Evolutionary conservation across 805 yeast species (phyloP).

Genomic region (Monosporozyma servazzii): DNA sequence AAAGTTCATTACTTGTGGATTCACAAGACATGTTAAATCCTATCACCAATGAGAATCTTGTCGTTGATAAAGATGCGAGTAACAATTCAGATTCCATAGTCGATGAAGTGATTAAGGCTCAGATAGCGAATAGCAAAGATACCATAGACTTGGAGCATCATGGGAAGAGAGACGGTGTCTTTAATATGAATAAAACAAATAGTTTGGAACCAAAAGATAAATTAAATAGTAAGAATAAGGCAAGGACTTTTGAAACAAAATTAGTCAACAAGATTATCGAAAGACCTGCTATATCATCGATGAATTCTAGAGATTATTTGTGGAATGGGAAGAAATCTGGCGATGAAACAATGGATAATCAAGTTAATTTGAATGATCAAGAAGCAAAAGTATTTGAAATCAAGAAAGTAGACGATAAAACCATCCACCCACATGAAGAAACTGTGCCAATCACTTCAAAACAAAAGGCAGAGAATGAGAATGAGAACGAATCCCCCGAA

Average conservation of each 20-base stretch:
- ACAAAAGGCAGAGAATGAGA: neutral
- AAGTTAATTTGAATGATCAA: neutral
- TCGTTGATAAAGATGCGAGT: neutral
- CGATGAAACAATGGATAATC: neutral
- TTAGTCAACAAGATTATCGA: slow-evolving; percentile 13
- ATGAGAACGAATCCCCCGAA: slow-evolving; percentile 5
- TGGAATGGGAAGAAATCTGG: slow-evolving; percentile 3
- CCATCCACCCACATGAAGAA: neutral
- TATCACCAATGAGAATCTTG: neutral
- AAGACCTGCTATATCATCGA: slow-evolving; percentile 17
- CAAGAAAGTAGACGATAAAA: neutral
- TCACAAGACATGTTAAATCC: slow-evolving; percentile 1
- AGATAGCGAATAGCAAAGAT: neutral
- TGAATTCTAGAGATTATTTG: slow-evolving; percentile 22
- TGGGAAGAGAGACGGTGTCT: neutral
- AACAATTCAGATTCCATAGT: neutral
- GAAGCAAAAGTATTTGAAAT: neutral
- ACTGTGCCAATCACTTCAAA: neutral
- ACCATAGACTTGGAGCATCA: neutral
- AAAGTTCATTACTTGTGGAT: slow-evolving; percentile 28
- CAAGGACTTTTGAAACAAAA: slow-evolving; percentile 2
- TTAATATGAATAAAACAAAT: neutral
- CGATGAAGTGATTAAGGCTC: neutral
- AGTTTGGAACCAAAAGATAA: neutral
- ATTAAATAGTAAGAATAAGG: neutral